Evolutionary conservation across 345 rosid genomes (phyloP).

Genomic region (Euphorbia tirucalli): DNA sequence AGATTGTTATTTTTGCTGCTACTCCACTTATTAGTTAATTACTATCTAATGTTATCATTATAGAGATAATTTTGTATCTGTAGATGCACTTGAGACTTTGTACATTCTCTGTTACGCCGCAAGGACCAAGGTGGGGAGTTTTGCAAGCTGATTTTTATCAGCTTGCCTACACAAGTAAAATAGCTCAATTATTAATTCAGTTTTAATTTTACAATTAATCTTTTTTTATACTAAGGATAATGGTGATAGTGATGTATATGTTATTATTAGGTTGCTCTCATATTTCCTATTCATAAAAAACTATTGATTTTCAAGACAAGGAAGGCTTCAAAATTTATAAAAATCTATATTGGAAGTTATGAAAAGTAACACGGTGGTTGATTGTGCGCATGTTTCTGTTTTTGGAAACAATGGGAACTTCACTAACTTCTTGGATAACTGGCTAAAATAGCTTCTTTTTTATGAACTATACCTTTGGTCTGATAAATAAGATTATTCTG

Average conservation of each 20-base stretch:
- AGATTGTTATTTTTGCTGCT: not conserved
- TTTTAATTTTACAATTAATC: constrained; percentile 11
- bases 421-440: not conserved
- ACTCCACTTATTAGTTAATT: not conserved
- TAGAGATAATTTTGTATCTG: too few species aligned
- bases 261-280: not conserved
- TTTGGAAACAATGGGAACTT: constrained; percentile 5
- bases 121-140: not conserved
- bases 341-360: not conserved
- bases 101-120: not conserved
- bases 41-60: too few species aligned
- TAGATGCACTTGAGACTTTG: not conserved
- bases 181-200: not conserved
- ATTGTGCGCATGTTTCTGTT: not conserved
- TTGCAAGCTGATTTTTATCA: not conserved
- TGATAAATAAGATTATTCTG: not conserved
- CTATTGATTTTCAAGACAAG: not conserved
- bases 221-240: constrained; percentile 7
- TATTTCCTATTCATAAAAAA: not conserved
- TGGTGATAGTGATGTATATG: not conserved
- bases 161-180: not conserved
- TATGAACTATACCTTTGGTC: not conserved
- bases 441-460: not conserved
- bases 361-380: not conserved
- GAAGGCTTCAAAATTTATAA: not conserved